Evolutionary conservation across 495 filamentous ascomycete species (phyloP).

Genomic region (Penicillium cinerascens): DNA sequence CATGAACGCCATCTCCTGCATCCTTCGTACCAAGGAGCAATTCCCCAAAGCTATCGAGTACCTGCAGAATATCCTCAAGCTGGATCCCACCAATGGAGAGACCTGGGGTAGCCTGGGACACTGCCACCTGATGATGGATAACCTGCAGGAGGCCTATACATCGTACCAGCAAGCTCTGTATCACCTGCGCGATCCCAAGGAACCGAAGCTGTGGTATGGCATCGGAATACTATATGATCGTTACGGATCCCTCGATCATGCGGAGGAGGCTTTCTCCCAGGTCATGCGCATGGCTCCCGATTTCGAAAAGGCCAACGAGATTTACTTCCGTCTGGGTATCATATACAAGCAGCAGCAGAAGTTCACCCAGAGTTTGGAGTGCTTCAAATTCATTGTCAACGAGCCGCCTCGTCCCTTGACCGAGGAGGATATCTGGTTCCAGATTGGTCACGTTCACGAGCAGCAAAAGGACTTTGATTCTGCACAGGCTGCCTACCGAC

Average conservation of each 20-base stretch:
- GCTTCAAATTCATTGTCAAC: slow-evolving; percentile 96
- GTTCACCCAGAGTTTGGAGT: slow-evolving; percentile 90
- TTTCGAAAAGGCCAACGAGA: slow-evolving; percentile 99
- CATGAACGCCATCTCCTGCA: slow-evolving; percentile 91
- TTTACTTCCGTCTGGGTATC: slow-evolving; percentile 97
- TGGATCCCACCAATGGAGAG: slow-evolving; percentile 86
- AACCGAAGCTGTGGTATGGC: slow-evolving; percentile 98
- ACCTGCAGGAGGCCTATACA: slow-evolving; percentile 94
- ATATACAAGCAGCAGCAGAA: slow-evolving; percentile 99
- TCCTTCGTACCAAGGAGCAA: slow-evolving; percentile 85
- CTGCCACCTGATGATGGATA: slow-evolving; percentile 99
- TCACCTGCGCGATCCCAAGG: slow-evolving; percentile 92
- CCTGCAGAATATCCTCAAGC: slow-evolving; percentile 82
- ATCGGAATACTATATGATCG: slow-evolving; percentile 98
- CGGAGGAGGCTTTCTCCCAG: slow-evolving; percentile 96
- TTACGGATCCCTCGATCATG: slow-evolving; percentile 95
- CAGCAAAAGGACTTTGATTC: slow-evolving; percentile 97
- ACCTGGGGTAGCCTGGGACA: slow-evolving; percentile 96
- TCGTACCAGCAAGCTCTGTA: slow-evolving; percentile 95
- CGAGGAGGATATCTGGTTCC: slow-evolving; percentile 99
- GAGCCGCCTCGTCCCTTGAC: slow-evolving; percentile 91
- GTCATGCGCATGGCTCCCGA: slow-evolving; percentile 98
- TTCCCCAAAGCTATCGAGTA: slow-evolving; percentile 94
- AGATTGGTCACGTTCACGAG: slow-evolving; percentile 98
- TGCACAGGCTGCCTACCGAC: slow-evolving; percentile 86